A percentile compares a stretch with the other conserved stretches of the same genome.
phyloP scores from a whole-genome alignment of 2,329 filamentous ascomycete genomes.

The Aulographum hederae region DNA sequence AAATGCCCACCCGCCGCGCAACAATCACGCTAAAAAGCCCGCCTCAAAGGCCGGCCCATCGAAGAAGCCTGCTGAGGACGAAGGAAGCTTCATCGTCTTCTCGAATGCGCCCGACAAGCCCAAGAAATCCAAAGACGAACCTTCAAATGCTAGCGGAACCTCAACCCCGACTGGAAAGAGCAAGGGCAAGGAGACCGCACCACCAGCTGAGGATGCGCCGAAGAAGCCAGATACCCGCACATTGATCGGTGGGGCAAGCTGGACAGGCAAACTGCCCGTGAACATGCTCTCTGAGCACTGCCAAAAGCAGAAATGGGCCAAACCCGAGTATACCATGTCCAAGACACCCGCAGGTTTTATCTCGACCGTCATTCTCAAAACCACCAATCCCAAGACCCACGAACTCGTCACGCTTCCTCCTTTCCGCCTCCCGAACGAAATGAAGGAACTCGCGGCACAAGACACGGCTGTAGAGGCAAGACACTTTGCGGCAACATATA shows the following conservation, averaged over 20 bases:
- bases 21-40: constrained; percentile 21
- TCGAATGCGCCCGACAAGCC: constrained; percentile 22
- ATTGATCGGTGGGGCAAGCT: constrained; percentile 83
- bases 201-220: constrained; percentile 19
- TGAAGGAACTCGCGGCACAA: constrained; percentile 58
- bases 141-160: constrained; percentile 6
- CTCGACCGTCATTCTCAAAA: constrained; percentile 61
- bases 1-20: constrained; percentile 28
- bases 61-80: constrained; percentile 26
- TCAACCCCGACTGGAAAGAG: constrained; percentile 10
- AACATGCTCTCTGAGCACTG: constrained; percentile 89
- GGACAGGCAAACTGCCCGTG: constrained; percentile 92
- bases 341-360: constrained; percentile 38
- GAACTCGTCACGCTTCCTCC: constrained; percentile 59
- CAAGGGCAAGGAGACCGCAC: constrained; percentile 15
- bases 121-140: constrained; percentile 20
- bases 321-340: constrained; percentile 66
- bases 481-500: constrained; percentile 85
- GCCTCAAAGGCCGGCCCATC: no score
- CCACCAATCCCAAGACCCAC: constrained; percentile 62
- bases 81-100: constrained; percentile 30
- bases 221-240: constrained; percentile 48
- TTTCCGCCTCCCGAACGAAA: constrained; percentile 59
- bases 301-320: constrained; percentile 90
- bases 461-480: constrained; percentile 75